phyloP scores from a whole-genome alignment of 306 rosid genomes.

The Cajanus cajan region DNA sequence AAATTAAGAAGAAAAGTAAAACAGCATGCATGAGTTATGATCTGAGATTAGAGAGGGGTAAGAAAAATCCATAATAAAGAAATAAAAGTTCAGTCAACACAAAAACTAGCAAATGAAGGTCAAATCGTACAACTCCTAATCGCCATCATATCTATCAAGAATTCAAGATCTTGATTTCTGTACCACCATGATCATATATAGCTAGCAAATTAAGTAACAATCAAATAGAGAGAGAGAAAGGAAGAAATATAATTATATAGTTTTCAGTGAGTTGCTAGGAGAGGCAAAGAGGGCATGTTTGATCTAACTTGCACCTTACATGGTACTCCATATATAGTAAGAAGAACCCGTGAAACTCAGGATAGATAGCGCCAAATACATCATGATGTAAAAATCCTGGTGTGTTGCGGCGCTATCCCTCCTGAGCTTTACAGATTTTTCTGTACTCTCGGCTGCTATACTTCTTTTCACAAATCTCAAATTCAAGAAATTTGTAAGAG shows the following conservation, averaged over 20 bases:
- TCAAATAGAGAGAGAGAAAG: not conserved
- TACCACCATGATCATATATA: not conserved
- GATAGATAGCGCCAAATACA: conserved; percentile 77
- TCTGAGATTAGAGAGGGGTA: not conserved
- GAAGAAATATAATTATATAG: not conserved
- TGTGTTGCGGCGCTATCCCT: conserved; percentile 78
- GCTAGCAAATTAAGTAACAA: not conserved
- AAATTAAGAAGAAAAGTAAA: no score
- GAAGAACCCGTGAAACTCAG: conserved; percentile 74
- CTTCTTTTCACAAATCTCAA: not conserved
- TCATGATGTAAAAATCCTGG: not conserved
- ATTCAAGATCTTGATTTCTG: conserved; percentile 19
- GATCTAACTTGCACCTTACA: not conserved
- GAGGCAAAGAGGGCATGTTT: no score
- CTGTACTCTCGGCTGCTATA: conserved; percentile 27
- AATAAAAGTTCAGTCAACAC: not conserved
- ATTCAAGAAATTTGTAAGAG: not conserved
- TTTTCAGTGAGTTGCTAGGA: not conserved
- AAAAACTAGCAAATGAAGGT: not conserved
- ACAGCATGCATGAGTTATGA: not conserved
- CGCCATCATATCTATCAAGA: not conserved
- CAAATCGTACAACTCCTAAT: not conserved
- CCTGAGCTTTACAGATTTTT: conserved; percentile 82
- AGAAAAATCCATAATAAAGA: not conserved
- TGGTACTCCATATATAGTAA: conserved; percentile 19